phyloP scores from a whole-genome alignment of 1,139 yeast genomes.

The Saccharomyces hybrid region DNA sequence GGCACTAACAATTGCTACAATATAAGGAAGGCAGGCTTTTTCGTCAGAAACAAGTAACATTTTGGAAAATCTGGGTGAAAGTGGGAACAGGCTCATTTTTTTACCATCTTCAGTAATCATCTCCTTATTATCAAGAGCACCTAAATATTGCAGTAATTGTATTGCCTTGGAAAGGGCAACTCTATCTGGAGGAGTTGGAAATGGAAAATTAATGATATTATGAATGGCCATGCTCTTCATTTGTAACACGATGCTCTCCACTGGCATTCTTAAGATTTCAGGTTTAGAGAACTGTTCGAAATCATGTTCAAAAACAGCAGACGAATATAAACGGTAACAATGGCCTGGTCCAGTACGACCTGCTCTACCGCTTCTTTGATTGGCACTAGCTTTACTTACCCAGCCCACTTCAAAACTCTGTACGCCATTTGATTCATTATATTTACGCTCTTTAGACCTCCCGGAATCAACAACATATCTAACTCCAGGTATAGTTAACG shows the following conservation, averaged over 20 bases:
- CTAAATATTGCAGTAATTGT: constrained; percentile 57
- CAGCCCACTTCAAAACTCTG: constrained; percentile 89
- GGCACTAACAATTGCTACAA: constrained; percentile 86
- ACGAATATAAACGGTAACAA: constrained; percentile 83
- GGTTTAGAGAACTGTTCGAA: constrained; percentile 79
- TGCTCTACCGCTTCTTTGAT: constrained; percentile 95
- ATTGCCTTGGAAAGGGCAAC: constrained; percentile 56
- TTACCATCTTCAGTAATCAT: constrained; percentile 70
- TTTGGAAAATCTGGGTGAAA: constrained; percentile 89
- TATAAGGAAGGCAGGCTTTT: constrained; percentile 72
- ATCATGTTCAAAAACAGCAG: constrained; percentile 89
- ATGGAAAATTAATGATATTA: constrained; percentile 84
- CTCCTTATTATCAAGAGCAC: constrained; percentile 58
- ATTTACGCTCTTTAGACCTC: constrained; percentile 80
- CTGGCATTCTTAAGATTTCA: constrained; percentile 91
- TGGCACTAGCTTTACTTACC: constrained; percentile 96
- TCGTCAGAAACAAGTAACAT: constrained; percentile 86
- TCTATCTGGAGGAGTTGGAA: constrained; percentile 88
- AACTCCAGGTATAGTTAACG: constrained; percentile 92
- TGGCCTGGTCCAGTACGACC: constrained; percentile 99
- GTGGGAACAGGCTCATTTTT: constrained; percentile 84
- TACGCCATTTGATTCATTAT: constrained; percentile 77
- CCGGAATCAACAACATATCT: constrained; percentile 95
- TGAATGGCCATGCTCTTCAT: constrained; percentile 98
- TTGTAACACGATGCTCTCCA: constrained; percentile 84